Percentiles rank a stretch among this genome's conserved stretches.
Evolutionary conservation across 805 yeast genomes (phyloP).

Genomic region (Cephaloascus fragrans): DNA sequence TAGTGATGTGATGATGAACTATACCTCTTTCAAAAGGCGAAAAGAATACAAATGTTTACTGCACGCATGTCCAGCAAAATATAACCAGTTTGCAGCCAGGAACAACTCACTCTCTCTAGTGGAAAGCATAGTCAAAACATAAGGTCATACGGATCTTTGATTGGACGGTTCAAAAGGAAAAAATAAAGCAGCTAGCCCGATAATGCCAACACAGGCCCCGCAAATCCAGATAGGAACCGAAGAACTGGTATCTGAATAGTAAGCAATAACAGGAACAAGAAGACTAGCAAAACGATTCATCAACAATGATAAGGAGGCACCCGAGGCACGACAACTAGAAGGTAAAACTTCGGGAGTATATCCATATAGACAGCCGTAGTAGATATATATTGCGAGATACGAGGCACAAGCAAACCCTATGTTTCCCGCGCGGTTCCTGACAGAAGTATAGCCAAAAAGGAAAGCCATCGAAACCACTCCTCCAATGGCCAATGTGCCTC

Average conservation of each 20-base stretch:
- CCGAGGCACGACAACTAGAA: slow-evolving; percentile 44
- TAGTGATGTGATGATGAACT: too few species aligned
- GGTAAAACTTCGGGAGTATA: slow-evolving; percentile 61
- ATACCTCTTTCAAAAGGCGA: too few species aligned
- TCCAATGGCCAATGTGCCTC: slow-evolving; percentile 20
- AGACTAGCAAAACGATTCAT: slow-evolving; percentile 42
- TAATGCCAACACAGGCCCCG: slow-evolving; percentile 41
- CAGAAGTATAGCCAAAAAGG: slow-evolving; percentile 30
- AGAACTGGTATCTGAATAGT: slow-evolving; percentile 40
- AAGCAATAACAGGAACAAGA: slow-evolving; percentile 48
- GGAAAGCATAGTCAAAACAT: too few species aligned
- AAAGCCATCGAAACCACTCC: slow-evolving; percentile 25
- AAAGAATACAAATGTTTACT: too few species aligned
- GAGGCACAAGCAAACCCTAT: slow-evolving; percentile 41
- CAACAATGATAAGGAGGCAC: slow-evolving; percentile 50
- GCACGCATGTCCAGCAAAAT: too few species aligned
- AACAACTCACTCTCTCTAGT: too few species aligned
- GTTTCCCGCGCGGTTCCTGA: slow-evolving; percentile 30
- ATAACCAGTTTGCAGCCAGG: too few species aligned
- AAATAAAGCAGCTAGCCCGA: slow-evolving; percentile 33
- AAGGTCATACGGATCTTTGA: slow-evolving; percentile 23
- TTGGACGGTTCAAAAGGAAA: slow-evolving; percentile 43
- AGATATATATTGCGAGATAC: slow-evolving; percentile 35
- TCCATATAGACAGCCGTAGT: slow-evolving; percentile 53
- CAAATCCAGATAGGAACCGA: slow-evolving; percentile 54